Evolutionary conservation across 2,329 filamentous ascomycete species (phyloP).

Genomic region (Cercospora zeina): DNA sequence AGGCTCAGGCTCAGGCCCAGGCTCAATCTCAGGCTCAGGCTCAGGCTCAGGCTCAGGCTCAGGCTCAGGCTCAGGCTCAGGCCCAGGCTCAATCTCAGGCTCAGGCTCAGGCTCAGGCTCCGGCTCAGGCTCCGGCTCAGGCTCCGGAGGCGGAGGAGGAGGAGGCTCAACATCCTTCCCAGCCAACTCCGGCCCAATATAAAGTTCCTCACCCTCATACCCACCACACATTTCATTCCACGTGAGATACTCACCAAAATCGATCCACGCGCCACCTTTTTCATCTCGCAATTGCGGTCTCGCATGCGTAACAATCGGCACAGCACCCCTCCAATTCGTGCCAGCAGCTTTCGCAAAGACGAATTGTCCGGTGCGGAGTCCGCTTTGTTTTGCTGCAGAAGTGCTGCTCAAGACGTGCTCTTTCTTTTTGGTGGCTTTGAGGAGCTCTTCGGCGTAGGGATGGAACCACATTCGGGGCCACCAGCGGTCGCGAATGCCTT

Average conservation of each 20-base stretch:
- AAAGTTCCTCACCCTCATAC: conserved; percentile 24
- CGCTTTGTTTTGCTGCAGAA: neutral
- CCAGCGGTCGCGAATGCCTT: conserved; percentile 27
- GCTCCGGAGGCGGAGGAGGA: neutral
- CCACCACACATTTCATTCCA: conserved; percentile 27
- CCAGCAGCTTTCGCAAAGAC: conserved; percentile 18
- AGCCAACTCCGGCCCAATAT: conserved; percentile 12
- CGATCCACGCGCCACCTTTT: conserved; percentile 30
- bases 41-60: neutral
- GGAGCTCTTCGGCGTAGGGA: conserved; percentile 22
- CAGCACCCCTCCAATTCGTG: conserved; percentile 21
- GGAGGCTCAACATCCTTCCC: conserved; percentile 9
- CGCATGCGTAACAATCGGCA: conserved; percentile 18
- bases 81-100: too few relatives aligned
- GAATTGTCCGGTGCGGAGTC: conserved; percentile 8
- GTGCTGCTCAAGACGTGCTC: conserved; percentile 17
- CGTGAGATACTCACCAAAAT: conserved; percentile 23
- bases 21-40: too few relatives aligned
- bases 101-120: too few relatives aligned
- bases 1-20: too few relatives aligned
- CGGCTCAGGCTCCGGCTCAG: neutral
- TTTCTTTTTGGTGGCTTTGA: conserved; percentile 23
- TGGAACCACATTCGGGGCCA: conserved; percentile 35
- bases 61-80: too few relatives aligned
- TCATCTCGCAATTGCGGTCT: conserved; percentile 18